Base-by-base conservation (phyloP, 345 rosid species). In the Eucalyptus brandiana region DNA sequence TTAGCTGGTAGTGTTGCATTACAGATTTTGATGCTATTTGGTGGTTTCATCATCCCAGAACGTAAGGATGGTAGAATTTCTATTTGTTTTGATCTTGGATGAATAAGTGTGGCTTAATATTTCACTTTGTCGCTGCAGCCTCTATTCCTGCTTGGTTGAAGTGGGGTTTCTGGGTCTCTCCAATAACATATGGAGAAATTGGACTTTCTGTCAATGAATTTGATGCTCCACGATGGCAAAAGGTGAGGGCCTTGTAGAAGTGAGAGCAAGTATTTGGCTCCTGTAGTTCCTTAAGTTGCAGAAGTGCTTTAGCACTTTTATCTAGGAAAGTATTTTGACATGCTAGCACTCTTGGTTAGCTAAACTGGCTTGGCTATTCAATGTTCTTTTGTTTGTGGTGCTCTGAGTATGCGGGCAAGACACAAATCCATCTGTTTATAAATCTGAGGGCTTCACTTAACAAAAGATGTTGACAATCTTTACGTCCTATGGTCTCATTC, bases 121-220 rank as follows among this genome's bases (percentile, higher is more conserved):
- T 56, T 62, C 23, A 37, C 34, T 69, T 89, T 58, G 85, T 88
- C 56, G 58, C 11, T 92, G 91, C 96, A 97, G 98, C 95, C 40
- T 89, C 92, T 13, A 95, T 96, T 96, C 97, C 98, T 44, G 89
- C 26, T 53, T 97, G 99, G 98, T 88, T 96, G 92, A 90, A 89
- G 44, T 96, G 99, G 99, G 95, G 93, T 13, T 97, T 96, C 81
- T 96, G 99, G 99, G 88, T 95, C 47, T 93, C 92, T 51, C 99
- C 99, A 51, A 6, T 94, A 34, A 87, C 96, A 37, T 97, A 96
- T 88, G 98, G 94, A 7, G 96, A 94, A 90, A 96, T 96, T 80
- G 99, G 96, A 9, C 89, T 96, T 76, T 88, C 95, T 3, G 91
- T 92, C 26, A 97, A 96, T 60, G 98, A 97, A 83, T 95, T 97